Conservation (phyloP, 129 eudicot species). For the Glebionis coronaria region DNA sequence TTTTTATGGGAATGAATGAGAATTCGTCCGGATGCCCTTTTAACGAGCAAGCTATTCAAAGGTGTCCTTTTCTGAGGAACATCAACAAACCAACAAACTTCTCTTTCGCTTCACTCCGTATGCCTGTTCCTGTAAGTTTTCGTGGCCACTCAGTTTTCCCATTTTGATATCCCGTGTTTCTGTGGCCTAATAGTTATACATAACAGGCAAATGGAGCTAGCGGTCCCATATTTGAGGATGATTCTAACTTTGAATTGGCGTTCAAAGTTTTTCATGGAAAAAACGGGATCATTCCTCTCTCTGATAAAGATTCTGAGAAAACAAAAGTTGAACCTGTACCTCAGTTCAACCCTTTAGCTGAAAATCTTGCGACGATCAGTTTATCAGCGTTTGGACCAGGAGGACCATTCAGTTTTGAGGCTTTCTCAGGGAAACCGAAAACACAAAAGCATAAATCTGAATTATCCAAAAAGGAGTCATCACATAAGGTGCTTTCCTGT, state of each 20-base stretch:
- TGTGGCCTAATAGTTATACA: not conserved
- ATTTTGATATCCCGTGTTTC: not conserved
- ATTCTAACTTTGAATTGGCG: constrained; percentile 61
- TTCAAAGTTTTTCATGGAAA: constrained; percentile 77
- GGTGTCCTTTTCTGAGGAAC: constrained; percentile 77
- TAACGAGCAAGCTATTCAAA: constrained; percentile 46
- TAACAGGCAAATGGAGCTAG: constrained; percentile 48
- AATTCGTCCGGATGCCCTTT: constrained; percentile 41
- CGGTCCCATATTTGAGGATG: constrained; percentile 95
- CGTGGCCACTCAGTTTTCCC: not conserved
- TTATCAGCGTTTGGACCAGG: constrained; percentile 77
- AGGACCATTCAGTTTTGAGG: constrained; percentile 67
- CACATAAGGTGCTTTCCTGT: constrained; percentile 36
- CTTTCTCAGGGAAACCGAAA: constrained; percentile 49
- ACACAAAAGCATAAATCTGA: constrained; percentile 41
- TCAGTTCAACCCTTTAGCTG: constrained; percentile 66
- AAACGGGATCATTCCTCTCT: constrained; percentile 69
- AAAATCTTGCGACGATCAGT: constrained; percentile 69
- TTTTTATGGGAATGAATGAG: constrained; percentile 40
- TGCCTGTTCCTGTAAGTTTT: constrained; percentile 55
- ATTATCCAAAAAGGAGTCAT: constrained; percentile 38
- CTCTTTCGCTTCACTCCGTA: constrained; percentile 40
- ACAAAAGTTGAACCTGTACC: constrained; percentile 27
- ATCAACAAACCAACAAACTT: constrained; percentile 60
- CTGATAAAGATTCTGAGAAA: constrained; percentile 33